Conservation (phyloP, 2,329 filamentous ascomycete species). For the Arthrobotrys conoides region DNA sequence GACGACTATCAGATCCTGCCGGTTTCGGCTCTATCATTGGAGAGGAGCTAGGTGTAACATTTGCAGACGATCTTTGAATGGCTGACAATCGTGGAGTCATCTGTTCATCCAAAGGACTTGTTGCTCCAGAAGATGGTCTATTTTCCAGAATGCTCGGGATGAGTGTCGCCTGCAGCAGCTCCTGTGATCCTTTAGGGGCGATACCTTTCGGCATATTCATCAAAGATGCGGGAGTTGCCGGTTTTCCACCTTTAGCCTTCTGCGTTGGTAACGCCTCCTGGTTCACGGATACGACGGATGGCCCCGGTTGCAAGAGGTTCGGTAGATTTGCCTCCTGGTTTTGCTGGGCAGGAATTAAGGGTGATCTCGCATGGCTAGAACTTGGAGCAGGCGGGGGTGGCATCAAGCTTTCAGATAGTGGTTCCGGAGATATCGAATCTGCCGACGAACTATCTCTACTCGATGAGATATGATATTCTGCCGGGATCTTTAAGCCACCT, state of each 20-base stretch:
- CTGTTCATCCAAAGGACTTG: constrained; percentile 53
- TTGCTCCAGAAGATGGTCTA: constrained; percentile 28
- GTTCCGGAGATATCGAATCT: constrained; percentile 64
- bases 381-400: constrained; percentile 62
- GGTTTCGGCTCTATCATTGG: constrained; percentile 59
- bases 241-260: constrained; percentile 69
- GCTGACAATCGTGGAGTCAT: constrained; percentile 58
- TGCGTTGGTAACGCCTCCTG: constrained; percentile 64
- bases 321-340: constrained; percentile 77
- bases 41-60: constrained; percentile 52
- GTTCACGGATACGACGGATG: constrained; percentile 65
- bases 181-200: constrained; percentile 51
- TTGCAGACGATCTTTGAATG: constrained; percentile 44
- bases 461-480: constrained; percentile 48
- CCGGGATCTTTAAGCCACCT: constrained; percentile 43
- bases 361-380: constrained; percentile 44
- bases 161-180: constrained; percentile 30
- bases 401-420: constrained; percentile 64
- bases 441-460: constrained; percentile 63
- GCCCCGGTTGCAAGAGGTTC: constrained; percentile 68
- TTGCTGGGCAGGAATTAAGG: constrained; percentile 69
- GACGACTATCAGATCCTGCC: constrained; percentile 48
- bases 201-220: constrained; percentile 77
- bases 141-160: constrained; percentile 45
- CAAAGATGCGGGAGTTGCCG: constrained; percentile 87